Evolutionary conservation across 306 rosid species (phyloP), one percentile per base, ranked within the genome.

Genomic region (Prunus mira): DNA sequence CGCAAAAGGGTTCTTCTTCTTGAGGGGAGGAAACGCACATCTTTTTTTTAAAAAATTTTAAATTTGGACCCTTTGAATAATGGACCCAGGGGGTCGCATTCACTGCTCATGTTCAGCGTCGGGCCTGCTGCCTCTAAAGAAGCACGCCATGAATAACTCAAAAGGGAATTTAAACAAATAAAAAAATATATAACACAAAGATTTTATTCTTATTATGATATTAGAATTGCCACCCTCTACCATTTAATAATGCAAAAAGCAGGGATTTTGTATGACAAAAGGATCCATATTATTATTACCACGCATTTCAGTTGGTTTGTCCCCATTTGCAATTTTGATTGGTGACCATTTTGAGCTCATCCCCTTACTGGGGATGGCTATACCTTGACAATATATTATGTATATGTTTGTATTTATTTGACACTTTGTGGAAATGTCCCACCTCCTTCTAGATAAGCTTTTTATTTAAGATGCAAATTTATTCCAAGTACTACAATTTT

Each of bases 361-460:
- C 32, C 32, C 32, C 32, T 30, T 30, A 30, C 30, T 27, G 32
- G 4, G 32, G 32, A 30, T 30, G 32, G 32, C 32, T 30, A 30
- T 30, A 30, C 30, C 30, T 27, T 27, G 3, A 2, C 30, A 27
- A 24, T 24, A 24, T 24, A 24, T 24, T 24, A 24, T 24, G 24
- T 24, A 24, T 24, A 24, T 24, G 24, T 24, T 60, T 20, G 52
- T 58, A 65, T 55, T 25, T 69, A 18, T 65, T 73, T 51, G 75
- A 13, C 30, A 52, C 57, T 54, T 78, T 74, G 24, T 75, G 71
- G 75, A 84, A 79, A 69, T 79, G 74, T 55, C 73, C 65, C 82
- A 89, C 78, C 82, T 58, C 81, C 82, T 81, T 83, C 60, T 69
- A 79, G 74, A 62, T 80, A 75, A 78, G 85, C 86, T 77, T 86